Evolutionary conservation across 2,329 filamentous ascomycete species (phyloP), one percentile per base, ranked within the genome.

Genomic region (Stagonosporopsis chrysanthemi): DNA sequence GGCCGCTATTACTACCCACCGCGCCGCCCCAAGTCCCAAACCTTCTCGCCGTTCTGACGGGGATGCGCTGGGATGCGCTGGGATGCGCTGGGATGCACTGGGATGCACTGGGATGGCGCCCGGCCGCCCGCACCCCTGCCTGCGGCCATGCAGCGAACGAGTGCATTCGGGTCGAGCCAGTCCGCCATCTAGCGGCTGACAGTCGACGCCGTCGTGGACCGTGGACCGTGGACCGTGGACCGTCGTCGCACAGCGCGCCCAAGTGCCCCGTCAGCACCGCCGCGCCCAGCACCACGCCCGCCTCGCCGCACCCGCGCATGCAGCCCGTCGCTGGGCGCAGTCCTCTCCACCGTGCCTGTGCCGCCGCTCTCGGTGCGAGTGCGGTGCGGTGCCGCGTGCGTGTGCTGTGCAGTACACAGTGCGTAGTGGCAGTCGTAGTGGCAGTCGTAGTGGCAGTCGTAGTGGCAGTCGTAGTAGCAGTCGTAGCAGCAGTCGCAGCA

Each of bases 1-100:
- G 61, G 64, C 66, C 65, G 65, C 68, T 70, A 57, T 57, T 68
- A 69, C 68, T 72, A 70, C 67, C 63, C 64, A 66, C 64, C 56
- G 56, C 60, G 58, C 47, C 65, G 65, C 66, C 63, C 64, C 55
- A 67, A 64, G 49, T 62, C 56, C 59, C 48, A 64, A 68, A 65
- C 60, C 67, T 66, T 63, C 61, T 68, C 66, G 65, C 67, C 64
- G 65, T 63, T 58, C 63, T 60, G 56, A 56, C 66, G n/a, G n/a
- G n/a, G n/a, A n/a, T n/a, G n/a, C n/a, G n/a, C n/a, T n/a, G n/a
- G n/a, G n/a, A n/a, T n/a, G n/a, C n/a, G n/a, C n/a, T n/a, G 62
- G 66, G 57, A 64, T 63, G 62, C 5, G 11, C 24, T 65, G 62
- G 66, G 57, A 64, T 63, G 62, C 5, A 31, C 24, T 26, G 24